Percentiles rank a stretch among this genome's conserved stretches.
Conservation (phyloP, 305 asterid genomes). For the Solanum aculeatissimum region DNA sequence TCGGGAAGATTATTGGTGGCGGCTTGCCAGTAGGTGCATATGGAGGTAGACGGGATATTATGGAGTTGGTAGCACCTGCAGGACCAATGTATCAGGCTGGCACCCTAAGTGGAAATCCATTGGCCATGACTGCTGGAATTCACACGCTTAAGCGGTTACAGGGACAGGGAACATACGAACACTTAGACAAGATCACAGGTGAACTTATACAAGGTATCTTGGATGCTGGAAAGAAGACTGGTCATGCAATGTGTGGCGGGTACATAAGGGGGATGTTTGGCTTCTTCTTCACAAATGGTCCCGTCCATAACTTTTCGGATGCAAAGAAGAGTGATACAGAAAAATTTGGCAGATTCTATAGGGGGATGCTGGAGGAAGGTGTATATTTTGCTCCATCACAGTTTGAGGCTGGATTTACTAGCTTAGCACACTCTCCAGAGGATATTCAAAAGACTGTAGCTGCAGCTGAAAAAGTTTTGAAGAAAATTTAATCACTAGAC, state of each 20-base stretch:
- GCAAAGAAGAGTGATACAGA: slow-evolving; percentile 88
- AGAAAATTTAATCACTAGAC: slow-evolving; percentile 1
- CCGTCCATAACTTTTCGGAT: slow-evolving; percentile 65
- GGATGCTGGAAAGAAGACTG: slow-evolving; percentile 79
- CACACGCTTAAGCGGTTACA: slow-evolving; percentile 81
- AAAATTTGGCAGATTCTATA: slow-evolving; percentile 61
- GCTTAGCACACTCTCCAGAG: slow-evolving; percentile 72
- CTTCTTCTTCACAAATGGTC: slow-evolving; percentile 84
- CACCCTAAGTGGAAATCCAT: slow-evolving; percentile 89
- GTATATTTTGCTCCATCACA: slow-evolving; percentile 94
- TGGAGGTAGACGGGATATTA: slow-evolving; percentile 90
- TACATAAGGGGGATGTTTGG: slow-evolving; percentile 89
- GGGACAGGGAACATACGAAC: slow-evolving; percentile 59
- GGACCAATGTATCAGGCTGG: slow-evolving; percentile 99
- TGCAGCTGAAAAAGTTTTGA: slow-evolving; percentile 82
- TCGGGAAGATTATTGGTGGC: slow-evolving; percentile 95
- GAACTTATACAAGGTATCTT: slow-evolving; percentile 62
- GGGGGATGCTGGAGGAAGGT: slow-evolving; percentile 96
- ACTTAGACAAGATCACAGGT: slow-evolving; percentile 61
- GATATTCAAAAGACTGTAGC: slow-evolving; percentile 74
- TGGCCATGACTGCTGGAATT: slow-evolving; percentile 99
- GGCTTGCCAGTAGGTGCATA: slow-evolving; percentile 98
- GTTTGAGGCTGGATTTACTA: slow-evolving; percentile 93
- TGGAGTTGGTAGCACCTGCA: slow-evolving; percentile 99
- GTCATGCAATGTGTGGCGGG: slow-evolving; percentile 83